Conservation (phyloP, 129 eudicot genomes). For the Helichrysum umbraculigerum region DNA sequence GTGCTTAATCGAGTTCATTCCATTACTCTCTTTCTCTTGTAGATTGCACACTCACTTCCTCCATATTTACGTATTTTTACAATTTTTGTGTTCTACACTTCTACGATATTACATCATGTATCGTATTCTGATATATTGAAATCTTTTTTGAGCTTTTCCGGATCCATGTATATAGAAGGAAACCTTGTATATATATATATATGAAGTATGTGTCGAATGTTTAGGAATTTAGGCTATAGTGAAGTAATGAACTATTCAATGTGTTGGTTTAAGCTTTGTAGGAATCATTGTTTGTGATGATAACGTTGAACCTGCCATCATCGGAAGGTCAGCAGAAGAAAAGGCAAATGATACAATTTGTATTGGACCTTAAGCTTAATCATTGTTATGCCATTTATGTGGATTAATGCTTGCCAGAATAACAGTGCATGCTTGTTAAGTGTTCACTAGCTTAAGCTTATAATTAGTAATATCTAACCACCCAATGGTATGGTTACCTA, state of each 20-base stretch:
- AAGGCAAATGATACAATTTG: background rate
- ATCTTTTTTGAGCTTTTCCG: background rate
- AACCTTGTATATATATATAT: background rate
- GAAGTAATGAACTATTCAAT: background rate
- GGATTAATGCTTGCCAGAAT: background rate
- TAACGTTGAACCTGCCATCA: background rate
- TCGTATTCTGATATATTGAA: background rate
- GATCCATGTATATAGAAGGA: background rate
- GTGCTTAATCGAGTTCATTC: background rate
- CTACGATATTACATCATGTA: background rate
- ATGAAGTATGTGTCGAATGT: background rate
- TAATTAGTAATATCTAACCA: background rate
- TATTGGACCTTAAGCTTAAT: background rate
- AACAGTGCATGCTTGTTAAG: background rate
- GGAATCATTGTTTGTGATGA: constrained; percentile 1
- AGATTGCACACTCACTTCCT: background rate
- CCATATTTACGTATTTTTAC: background rate
- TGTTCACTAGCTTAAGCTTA: background rate
- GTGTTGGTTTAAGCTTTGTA: background rate
- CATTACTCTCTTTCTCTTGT: too few species aligned
- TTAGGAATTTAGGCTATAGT: background rate
- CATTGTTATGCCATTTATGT: background rate
- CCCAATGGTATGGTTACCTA: background rate
- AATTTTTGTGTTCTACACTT: background rate
- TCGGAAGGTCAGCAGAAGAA: background rate